Conservation (phyloP, 106 monocot genomes). For the Dioscorea zingiberensis region DNA sequence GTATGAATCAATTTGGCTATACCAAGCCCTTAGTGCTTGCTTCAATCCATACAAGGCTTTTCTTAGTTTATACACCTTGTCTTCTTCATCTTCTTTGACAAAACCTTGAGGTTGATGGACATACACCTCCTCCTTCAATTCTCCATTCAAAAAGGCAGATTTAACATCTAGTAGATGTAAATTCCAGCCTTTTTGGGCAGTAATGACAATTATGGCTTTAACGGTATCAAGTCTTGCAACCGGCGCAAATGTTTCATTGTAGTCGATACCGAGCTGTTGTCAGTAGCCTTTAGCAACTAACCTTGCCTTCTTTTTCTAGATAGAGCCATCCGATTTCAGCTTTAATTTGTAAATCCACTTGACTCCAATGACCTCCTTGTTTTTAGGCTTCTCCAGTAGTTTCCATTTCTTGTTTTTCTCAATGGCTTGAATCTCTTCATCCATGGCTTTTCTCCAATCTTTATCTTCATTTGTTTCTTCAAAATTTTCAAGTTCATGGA, state of each 20-base stretch:
- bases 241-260: background rate
- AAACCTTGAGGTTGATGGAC: background rate
- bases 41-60: background rate
- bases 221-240: background rate
- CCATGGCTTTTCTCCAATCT: too few relatives aligned
- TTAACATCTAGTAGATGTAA: slow-evolving; percentile 1
- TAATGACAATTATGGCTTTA: too few relatives aligned
- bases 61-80: background rate
- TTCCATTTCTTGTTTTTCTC: too few relatives aligned
- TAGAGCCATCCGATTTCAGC: background rate
- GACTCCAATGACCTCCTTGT: background rate
- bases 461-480: too few relatives aligned
- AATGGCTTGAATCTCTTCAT: too few relatives aligned
- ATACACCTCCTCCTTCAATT: background rate
- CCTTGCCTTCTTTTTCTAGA: background rate
- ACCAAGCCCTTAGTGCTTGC: slow-evolving; percentile 1
- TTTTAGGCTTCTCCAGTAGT: too few relatives aligned
- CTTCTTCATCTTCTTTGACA: background rate
- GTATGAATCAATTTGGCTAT: background rate
- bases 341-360: slow-evolving; percentile 3
- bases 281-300: background rate
- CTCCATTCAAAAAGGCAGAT: background rate
- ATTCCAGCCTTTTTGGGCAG: background rate
- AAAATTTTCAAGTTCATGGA: too few relatives aligned
- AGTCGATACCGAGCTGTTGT: background rate